Base-by-base conservation (phyloP, 2,329 filamentous ascomycete genomes). In the Ceratocystis cubensis region DNA sequence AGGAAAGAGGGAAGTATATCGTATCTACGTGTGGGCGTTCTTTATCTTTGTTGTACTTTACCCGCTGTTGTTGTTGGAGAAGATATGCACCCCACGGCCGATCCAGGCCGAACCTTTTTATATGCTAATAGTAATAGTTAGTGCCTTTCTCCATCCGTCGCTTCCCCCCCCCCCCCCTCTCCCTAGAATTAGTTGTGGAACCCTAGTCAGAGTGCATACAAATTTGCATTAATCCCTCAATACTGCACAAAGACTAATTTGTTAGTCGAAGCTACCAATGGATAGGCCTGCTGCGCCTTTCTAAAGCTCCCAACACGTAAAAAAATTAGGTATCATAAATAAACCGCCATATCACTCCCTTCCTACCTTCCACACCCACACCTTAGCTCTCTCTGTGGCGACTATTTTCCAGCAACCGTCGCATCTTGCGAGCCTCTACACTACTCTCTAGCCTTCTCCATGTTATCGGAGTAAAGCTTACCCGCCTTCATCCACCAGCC, bases 401-500 rank as follows among this genome's bases (percentile, higher is more conserved):
- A n/a, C 17, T n/a, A 48, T 22, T 56, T 28, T 15, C 50, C 50
- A 20, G 13, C 20, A 22, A 15, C 8, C 22, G 20, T 56, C 28
- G 50, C 50, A 20, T 25, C 20, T 56, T 28, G n/a, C 46, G 5
- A 57, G 50, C 20, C 25, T 65, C 33, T 63, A 62, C 71, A 64
- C 72, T 28, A 71, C 65, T 75, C 74, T 68, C 72, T 74, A 0
- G 73, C 73, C 65, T 75, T 74, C 25, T 73, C 71, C 70, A 79
- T 77, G 46, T 71, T 74, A 65, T 73, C 71, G 4, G 75, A 75
- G 50, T 77, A 79, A 28, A 71, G 71, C 61, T 71, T 73, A 3
- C 77, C 75, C 1, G 73, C 76, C 64, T 78, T 72, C n/a, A 78
- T 63, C 77, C 77, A 80, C 78, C 77, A 79, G 0, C 67, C 69